phyloP scores from a whole-genome alignment of 257 asterid genomes.

The Leptodermis oblonga region DNA sequence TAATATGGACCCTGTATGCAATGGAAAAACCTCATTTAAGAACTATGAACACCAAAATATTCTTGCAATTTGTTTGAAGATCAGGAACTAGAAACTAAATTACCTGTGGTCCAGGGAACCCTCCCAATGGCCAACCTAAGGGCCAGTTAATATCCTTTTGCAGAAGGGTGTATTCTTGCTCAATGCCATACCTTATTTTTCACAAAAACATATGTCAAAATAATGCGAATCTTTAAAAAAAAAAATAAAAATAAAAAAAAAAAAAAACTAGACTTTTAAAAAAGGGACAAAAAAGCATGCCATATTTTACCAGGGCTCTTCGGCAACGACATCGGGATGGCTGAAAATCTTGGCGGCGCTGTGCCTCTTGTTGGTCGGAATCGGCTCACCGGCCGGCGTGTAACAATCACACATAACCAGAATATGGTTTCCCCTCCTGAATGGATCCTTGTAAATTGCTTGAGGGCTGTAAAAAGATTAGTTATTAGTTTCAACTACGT shows the following conservation, averaged over 20 bases:
- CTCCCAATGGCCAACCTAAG: slow-evolving; percentile 89
- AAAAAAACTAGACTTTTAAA: background rate
- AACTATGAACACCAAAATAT: background rate
- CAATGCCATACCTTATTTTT: slow-evolving; percentile 76
- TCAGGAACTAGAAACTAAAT: background rate
- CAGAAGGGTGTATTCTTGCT: slow-evolving; percentile 90
- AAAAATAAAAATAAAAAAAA: background rate
- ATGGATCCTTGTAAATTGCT: slow-evolving; percentile 88
- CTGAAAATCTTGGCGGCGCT: slow-evolving; percentile 71
- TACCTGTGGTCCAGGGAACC: slow-evolving; percentile 97
- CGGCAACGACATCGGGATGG: slow-evolving; percentile 63
- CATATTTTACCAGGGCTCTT: slow-evolving; percentile 61
- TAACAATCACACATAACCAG: slow-evolving; percentile 90
- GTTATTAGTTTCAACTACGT: too few relatives aligned
- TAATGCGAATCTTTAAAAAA: background rate
- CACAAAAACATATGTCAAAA: background rate
- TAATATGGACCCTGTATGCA: slow-evolving; percentile 71
- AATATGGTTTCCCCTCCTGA: slow-evolving; percentile 79
- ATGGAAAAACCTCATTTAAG: background rate
- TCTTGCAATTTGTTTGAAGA: background rate
- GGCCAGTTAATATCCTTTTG: slow-evolving; percentile 84
- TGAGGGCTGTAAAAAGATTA: slow-evolving; percentile 58
- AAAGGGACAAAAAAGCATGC: background rate
- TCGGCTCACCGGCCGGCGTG: slow-evolving; percentile 90
- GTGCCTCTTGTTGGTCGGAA: slow-evolving; percentile 78